phyloP scores from a whole-genome alignment of 2,329 filamentous ascomycete genomes.

The Trichoderma koningiopsis region DNA sequence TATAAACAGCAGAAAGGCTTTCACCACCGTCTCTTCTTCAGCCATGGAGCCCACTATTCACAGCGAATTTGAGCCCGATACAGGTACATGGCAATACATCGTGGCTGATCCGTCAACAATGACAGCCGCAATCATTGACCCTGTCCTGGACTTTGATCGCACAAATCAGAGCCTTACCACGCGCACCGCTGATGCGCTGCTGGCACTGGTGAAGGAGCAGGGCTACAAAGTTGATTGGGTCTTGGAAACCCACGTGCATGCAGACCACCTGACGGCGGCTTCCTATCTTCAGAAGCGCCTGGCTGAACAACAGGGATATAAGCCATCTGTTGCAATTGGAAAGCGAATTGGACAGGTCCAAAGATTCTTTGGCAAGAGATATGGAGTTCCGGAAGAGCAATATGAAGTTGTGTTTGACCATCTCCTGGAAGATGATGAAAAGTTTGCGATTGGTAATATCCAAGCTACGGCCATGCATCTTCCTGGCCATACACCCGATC shows the following conservation, averaged over 20 bases:
- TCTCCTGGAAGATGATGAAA: conserved; percentile 56
- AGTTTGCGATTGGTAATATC: conserved; percentile 53
- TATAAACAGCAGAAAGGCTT: background rate
- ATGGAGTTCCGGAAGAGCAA: conserved; percentile 49
- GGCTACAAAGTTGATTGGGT: conserved; percentile 54
- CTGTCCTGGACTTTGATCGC: conserved; percentile 61
- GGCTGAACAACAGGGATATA: conserved; percentile 36
- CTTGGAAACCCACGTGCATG: conserved; percentile 64
- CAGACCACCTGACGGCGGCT: conserved; percentile 62
- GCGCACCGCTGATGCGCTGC: conserved; percentile 52
- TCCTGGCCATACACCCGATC: conserved; percentile 63
- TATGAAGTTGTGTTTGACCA: conserved; percentile 53
- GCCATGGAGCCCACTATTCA: conserved; percentile 41
- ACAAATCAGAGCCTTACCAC: conserved; percentile 48
- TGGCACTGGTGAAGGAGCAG: conserved; percentile 46
- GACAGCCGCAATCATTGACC: conserved; percentile 60
- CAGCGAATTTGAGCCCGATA: conserved; percentile 43
- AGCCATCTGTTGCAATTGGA: conserved; percentile 56
- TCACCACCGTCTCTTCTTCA: background rate
- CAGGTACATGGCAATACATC: conserved; percentile 63
- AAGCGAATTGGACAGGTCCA: conserved; percentile 57
- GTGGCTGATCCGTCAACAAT: conserved; percentile 55
- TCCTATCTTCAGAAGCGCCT: conserved; percentile 57
- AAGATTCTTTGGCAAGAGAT: conserved; percentile 50
- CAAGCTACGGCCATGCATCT: conserved; percentile 53